A percentile compares a stretch with the other conserved stretches of the same genome.
phyloP scores from a whole-genome alignment of 148 eudicot species.

The Camellia japonica region DNA sequence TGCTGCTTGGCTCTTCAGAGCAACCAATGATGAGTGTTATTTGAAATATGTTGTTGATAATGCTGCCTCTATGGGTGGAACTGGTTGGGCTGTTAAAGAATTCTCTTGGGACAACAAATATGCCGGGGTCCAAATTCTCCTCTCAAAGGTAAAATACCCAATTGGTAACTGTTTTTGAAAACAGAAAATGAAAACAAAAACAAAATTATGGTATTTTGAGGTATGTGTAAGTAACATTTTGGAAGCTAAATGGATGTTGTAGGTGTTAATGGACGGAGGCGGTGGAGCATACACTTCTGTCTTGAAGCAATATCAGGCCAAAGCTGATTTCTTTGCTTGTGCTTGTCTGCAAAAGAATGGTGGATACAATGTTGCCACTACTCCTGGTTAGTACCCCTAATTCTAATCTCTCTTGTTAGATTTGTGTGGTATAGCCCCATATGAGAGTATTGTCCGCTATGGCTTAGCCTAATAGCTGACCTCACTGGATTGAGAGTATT shows the following conservation, averaged over 20 bases:
- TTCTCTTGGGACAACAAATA: slow-evolving; percentile 90
- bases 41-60: slow-evolving; percentile 65
- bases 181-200: too few species aligned
- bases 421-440: too few species aligned
- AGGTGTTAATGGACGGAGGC: slow-evolving; percentile 65
- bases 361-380: slow-evolving; percentile 61
- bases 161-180: neutral
- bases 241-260: neutral
- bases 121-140: slow-evolving; percentile 70
- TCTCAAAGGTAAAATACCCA: slow-evolving; percentile 50
- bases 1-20: slow-evolving; percentile 82
- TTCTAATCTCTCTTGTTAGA: neutral
- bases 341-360: slow-evolving; percentile 75
- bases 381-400: slow-evolving; percentile 56
- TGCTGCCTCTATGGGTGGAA: slow-evolving; percentile 75
- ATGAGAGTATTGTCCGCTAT: too few species aligned
- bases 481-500: too few species aligned
- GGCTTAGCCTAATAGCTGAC: too few species aligned
- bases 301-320: slow-evolving; percentile 67
- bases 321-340: slow-evolving; percentile 78
- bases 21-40: slow-evolving; percentile 66
- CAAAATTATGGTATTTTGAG: too few species aligned
- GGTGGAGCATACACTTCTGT: slow-evolving; percentile 53
- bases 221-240: too few species aligned
- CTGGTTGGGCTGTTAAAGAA: slow-evolving; percentile 65